These are phyloP conservation scores for Nidula niveotomentosa DNA, from an alignment of 1,284 basidiomycete genomes.

Conservation along the genomic window DNA sequence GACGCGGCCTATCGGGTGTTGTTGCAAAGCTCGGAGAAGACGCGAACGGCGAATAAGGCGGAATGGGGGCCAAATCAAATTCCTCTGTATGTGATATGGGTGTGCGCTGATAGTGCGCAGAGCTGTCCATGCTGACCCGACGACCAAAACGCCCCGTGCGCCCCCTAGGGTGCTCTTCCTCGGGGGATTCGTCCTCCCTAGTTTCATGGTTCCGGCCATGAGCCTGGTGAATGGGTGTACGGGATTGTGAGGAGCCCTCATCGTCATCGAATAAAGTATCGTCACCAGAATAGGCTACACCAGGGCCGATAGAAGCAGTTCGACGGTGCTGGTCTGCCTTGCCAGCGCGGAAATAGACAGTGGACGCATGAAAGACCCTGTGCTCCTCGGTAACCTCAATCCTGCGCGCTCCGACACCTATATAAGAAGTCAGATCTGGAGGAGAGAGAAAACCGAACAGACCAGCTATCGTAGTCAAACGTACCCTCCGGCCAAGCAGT, in stretches of 20 bases:
- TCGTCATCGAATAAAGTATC: slow-evolving; percentile 19
- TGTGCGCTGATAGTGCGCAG: slow-evolving; percentile 25
- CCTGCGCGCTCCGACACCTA: slow-evolving; percentile 77
- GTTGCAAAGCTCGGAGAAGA: slow-evolving; percentile 7
- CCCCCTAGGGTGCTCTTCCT: not conserved
- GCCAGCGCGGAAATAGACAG: slow-evolving; percentile 71
- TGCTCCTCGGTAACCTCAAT: slow-evolving; percentile 84
- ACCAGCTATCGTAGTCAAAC: not conserved
- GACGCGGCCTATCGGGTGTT: slow-evolving; percentile 4
- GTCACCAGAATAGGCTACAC: slow-evolving; percentile 38
- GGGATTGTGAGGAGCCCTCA: slow-evolving; percentile 8
- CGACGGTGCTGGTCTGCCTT: slow-evolving; percentile 36
- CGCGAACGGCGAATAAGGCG: slow-evolving; percentile 30
- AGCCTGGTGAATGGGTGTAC: no score
- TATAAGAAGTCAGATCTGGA: slow-evolving; percentile 21
- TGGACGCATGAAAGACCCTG: slow-evolving; percentile 71
- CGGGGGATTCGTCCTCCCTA: not conserved
- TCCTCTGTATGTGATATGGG: slow-evolving; percentile 23
- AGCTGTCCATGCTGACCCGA: slow-evolving; percentile 32
- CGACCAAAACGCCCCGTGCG: slow-evolving; percentile 11
- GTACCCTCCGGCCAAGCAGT: slow-evolving; percentile 86
- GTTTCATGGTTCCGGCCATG: no score
- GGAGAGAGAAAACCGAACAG: slow-evolving; percentile 2
- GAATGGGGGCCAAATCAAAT: slow-evolving; percentile 23
- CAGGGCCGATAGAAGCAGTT: slow-evolving; percentile 81